These are phyloP conservation scores for Knoxia roxburghii DNA, from an alignment of 257 asterid genomes.

Conservation along the genomic window DNA sequence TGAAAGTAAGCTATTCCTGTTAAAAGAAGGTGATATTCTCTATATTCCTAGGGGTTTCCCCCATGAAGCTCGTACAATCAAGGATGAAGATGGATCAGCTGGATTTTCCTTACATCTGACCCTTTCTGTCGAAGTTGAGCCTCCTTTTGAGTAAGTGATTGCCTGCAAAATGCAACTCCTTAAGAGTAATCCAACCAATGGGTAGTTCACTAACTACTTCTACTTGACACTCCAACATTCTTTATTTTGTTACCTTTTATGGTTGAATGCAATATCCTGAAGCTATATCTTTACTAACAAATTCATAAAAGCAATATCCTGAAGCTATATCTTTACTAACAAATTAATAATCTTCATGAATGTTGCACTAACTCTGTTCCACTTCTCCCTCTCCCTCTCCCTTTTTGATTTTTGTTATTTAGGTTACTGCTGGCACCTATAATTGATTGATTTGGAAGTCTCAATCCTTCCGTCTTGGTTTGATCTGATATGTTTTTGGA, in stretches of 20 bases:
- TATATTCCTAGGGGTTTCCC: slow-evolving; percentile 82
- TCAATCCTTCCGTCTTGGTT: slow-evolving; percentile 1
- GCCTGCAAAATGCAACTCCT: slow-evolving; percentile 1
- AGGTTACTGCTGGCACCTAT: background rate
- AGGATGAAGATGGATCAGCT: slow-evolving; percentile 25
- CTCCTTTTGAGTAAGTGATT: slow-evolving; percentile 74
- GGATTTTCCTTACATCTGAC: slow-evolving; percentile 78
- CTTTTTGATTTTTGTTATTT: background rate
- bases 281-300: background rate
- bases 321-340: background rate
- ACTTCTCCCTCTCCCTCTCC: too few species aligned
- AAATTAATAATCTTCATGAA: background rate
- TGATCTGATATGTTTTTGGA: slow-evolving; percentile 12
- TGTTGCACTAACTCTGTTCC: background rate
- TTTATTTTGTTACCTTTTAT: background rate
- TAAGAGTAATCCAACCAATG: background rate
- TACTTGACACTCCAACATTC: background rate
- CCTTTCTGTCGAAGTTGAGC: slow-evolving; percentile 76
- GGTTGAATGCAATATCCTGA: background rate
- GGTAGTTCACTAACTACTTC: background rate
- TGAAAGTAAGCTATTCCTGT: slow-evolving; percentile 38
- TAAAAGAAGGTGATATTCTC: slow-evolving; percentile 69
- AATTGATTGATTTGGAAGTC: slow-evolving; percentile 9
- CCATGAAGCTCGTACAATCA: slow-evolving; percentile 57
- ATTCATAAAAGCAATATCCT: background rate